Base-by-base conservation (phyloP, 2,329 filamentous ascomycete species). In the Colletotrichum tofieldiae region DNA sequence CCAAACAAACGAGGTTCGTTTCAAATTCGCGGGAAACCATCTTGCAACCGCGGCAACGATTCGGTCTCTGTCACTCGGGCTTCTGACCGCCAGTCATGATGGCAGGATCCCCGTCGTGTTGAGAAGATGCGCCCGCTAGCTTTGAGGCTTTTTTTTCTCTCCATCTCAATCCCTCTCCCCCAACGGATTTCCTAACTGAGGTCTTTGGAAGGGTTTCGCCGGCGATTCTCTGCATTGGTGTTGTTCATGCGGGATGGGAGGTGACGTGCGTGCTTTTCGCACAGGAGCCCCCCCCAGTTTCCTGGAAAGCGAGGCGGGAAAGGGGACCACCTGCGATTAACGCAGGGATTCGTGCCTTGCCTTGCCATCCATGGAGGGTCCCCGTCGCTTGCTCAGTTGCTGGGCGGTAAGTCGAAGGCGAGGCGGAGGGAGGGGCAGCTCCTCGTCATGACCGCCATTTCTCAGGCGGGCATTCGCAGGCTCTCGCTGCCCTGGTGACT, bases 331-430 rank as follows among this genome's bases (percentile, higher is more conserved):
- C 55, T 54, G 65, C 59, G 69, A 72, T 69, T 69, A n/a, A 65
- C 69, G 55, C 69, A 72, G 69, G 69, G 65, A 65, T 72, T 54
- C 29, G 59, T 54, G 61, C 47, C 61, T 41, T 64, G 61, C 18
- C 37, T 54, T 43, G 61, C 61, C 37, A 41, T 52, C 61, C 37
- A 49, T 16, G 6, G 12, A 35, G 37, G 49, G 49, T 5, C 39
- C 14, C 12, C 41, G 35, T 7, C 4, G n/a, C 35, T 39, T 41
- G 35, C n/a, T 39, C 54, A 5, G 20, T 23, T 61, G 43, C 43
- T 61, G 32, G 35, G 60, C 32, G 45, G 60, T 63, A 37, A 29
- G 35, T 51, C 35, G 6, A 41, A 26, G 35, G 29, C 23, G 45
- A 63, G 60, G 60, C 45, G 60, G 23, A 20, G 18, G 23, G 43